These are phyloP conservation scores for Apiospora sp. DNA, from an alignment of 2,329 filamentous ascomycete species.

Conservation along the genomic window DNA sequence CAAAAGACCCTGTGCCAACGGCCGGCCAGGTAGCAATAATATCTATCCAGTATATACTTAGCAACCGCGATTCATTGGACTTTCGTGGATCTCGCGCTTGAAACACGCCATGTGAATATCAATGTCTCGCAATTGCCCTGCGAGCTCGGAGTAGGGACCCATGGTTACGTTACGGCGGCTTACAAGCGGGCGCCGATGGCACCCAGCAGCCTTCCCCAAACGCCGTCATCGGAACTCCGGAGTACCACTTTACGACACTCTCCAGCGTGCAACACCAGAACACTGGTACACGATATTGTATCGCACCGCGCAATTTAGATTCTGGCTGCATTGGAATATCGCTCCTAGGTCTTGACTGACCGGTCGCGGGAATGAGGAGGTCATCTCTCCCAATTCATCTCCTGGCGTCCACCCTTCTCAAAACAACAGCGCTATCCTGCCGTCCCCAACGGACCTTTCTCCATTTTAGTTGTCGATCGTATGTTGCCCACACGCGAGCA, in stretches of 20 bases:
- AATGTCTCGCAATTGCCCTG: background rate
- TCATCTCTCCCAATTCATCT: slow-evolving; percentile 39
- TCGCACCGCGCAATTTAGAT: background rate
- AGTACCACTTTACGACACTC: slow-evolving; percentile 8
- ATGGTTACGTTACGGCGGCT: background rate
- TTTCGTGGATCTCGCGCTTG: background rate
- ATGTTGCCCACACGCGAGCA: slow-evolving; percentile 1
- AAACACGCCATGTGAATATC: slow-evolving; percentile 14
- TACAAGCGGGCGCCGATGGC: slow-evolving; percentile 15
- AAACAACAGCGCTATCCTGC: background rate
- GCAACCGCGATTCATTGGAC: background rate
- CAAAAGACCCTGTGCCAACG: too few relatives aligned
- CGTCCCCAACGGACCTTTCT: slow-evolving; percentile 13
- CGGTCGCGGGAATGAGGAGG: slow-evolving; percentile 55
- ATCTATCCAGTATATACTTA: background rate
- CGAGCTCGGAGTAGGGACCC: slow-evolving; percentile 15
- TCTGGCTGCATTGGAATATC: slow-evolving; percentile 7
- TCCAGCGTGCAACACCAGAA: slow-evolving; percentile 13
- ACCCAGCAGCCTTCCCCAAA: slow-evolving; percentile 14
- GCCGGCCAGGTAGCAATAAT: too few relatives aligned
- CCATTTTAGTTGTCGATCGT: background rate
- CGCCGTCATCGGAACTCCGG: slow-evolving; percentile 18
- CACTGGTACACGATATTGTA: background rate
- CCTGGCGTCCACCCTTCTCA: slow-evolving; percentile 12
- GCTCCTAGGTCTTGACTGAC: slow-evolving; percentile 30